Evolutionary conservation across 192 early-diverging fungal genomes (phyloP).

Genomic region (Umbelopsis sp.): DNA sequence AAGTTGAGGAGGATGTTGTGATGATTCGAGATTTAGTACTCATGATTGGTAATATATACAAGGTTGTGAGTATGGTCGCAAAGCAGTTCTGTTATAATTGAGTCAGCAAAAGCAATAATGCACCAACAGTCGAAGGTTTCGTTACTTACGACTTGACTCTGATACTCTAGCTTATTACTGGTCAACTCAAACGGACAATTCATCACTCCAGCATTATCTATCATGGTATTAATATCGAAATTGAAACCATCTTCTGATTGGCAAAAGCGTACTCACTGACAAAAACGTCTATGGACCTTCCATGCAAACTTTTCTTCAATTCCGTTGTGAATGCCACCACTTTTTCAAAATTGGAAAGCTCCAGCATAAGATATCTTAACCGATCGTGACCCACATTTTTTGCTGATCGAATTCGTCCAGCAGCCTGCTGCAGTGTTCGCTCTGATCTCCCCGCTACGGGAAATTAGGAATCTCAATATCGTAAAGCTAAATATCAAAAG

Average conservation of each 20-base stretch:
- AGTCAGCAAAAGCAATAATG: too few species aligned
- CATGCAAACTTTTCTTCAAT: background rate
- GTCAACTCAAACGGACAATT: background rate
- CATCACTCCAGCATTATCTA: conserved; percentile 19
- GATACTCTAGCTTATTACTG: background rate
- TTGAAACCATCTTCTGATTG: background rate
- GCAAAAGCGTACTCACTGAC: background rate
- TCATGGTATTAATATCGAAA: background rate
- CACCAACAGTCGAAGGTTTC: too few species aligned
- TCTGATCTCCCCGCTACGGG: background rate
- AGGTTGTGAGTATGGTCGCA: background rate
- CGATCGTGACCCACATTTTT: background rate
- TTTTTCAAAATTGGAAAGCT: conserved; percentile 1
- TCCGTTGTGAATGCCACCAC: background rate
- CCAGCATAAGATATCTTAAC: background rate
- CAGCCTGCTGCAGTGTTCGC: background rate
- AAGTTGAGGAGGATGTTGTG: background rate
- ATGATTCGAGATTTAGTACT: background rate
- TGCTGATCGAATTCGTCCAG: background rate
- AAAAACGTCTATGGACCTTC: background rate
- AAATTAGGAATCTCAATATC: background rate
- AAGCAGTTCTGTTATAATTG: background rate
- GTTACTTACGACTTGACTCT: conserved; percentile 5
- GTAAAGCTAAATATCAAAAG: background rate
- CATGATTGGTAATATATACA: background rate